These are phyloP conservation scores for Rhinocladiella similis DNA, from an alignment of 2,329 filamentous ascomycete species.

Conservation along the genomic window DNA sequence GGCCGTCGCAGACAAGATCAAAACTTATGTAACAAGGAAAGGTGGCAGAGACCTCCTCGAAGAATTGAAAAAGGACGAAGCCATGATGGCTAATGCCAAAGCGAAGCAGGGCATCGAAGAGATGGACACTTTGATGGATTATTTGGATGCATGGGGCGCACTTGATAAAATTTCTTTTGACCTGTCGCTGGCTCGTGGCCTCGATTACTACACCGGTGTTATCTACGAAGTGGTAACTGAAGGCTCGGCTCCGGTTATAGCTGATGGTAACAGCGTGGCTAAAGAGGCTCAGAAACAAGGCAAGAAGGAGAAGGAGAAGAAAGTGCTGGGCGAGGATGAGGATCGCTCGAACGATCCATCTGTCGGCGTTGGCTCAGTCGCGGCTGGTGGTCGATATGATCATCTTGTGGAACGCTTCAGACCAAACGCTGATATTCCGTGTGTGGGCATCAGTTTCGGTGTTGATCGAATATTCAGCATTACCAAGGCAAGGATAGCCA, in stretches of 20 bases:
- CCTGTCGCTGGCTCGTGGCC: slow-evolving; percentile 81
- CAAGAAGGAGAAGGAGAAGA: slow-evolving; percentile 56
- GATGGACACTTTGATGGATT: slow-evolving; percentile 76
- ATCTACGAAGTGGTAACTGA: slow-evolving; percentile 90
- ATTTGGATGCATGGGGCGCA: slow-evolving; percentile 75
- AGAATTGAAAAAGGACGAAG: slow-evolving; percentile 66
- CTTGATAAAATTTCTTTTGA: slow-evolving; percentile 81
- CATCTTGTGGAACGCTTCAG: slow-evolving; percentile 93
- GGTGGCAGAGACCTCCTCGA: slow-evolving; percentile 73
- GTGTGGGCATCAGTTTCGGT: slow-evolving; percentile 88
- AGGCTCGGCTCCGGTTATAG: slow-evolving; percentile 62
- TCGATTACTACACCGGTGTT: slow-evolving; percentile 90
- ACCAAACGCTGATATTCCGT: slow-evolving; percentile 81
- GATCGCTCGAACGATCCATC: slow-evolving; percentile 78
- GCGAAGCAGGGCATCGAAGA: slow-evolving; percentile 80
- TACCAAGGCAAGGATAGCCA: slow-evolving; percentile 73
- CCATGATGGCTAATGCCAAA: slow-evolving; percentile 68
- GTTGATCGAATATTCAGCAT: slow-evolving; percentile 95
- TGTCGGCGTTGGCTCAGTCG: slow-evolving; percentile 81
- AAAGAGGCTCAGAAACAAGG: slow-evolving; percentile 48
- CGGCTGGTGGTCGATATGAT: slow-evolving; percentile 88
- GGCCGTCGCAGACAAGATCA: slow-evolving; percentile 81
- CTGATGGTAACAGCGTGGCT: slow-evolving; percentile 37
- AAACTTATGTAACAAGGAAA: slow-evolving; percentile 77
- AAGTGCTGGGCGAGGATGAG: slow-evolving; percentile 58